Conservation (phyloP, 768 basidiomycete genomes). For the Tricholomella constricta region DNA sequence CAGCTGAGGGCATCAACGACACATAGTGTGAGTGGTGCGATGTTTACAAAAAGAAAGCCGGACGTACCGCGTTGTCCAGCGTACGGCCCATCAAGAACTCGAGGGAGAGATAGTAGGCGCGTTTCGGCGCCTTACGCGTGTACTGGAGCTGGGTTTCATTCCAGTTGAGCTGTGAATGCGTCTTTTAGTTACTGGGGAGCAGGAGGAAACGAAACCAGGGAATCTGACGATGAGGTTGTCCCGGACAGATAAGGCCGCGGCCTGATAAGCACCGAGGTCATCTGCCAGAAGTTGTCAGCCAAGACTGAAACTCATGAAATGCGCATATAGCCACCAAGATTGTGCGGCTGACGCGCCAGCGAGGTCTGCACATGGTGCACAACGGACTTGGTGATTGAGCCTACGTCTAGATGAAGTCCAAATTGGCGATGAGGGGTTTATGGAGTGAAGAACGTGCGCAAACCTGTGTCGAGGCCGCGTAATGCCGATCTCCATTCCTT, state of each 20-base stretch:
- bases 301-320: slow-evolving; percentile 1
- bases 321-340: slow-evolving; percentile 53
- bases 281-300: slow-evolving; percentile 37
- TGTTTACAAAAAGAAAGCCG: slow-evolving; percentile 50
- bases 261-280: slow-evolving; percentile 88
- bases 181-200: slow-evolving; percentile 6
- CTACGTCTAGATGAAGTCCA: slow-evolving; percentile 46
- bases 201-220: neutral
- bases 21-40: slow-evolving; percentile 31
- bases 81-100: slow-evolving; percentile 90
- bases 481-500: slow-evolving; percentile 67
- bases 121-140: slow-evolving; percentile 82
- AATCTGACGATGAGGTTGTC: slow-evolving; percentile 78
- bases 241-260: slow-evolving; percentile 82
- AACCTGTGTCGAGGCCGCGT: slow-evolving; percentile 60
- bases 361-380: slow-evolving; percentile 88
- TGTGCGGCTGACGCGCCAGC: slow-evolving; percentile 89
- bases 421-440: slow-evolving; percentile 1
- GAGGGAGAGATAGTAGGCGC: slow-evolving; percentile 94
- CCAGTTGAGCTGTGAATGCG: slow-evolving; percentile 66
- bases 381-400: slow-evolving; percentile 68
- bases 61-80: slow-evolving; percentile 62
- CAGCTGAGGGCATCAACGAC: slow-evolving; percentile 44
- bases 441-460: slow-evolving; percentile 5
- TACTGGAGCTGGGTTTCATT: slow-evolving; percentile 78